Evolutionary conservation across 2,329 filamentous ascomycete genomes (phyloP), one percentile per base, ranked within the genome.

Genomic region (Arthrobotrys musiformis): DNA sequence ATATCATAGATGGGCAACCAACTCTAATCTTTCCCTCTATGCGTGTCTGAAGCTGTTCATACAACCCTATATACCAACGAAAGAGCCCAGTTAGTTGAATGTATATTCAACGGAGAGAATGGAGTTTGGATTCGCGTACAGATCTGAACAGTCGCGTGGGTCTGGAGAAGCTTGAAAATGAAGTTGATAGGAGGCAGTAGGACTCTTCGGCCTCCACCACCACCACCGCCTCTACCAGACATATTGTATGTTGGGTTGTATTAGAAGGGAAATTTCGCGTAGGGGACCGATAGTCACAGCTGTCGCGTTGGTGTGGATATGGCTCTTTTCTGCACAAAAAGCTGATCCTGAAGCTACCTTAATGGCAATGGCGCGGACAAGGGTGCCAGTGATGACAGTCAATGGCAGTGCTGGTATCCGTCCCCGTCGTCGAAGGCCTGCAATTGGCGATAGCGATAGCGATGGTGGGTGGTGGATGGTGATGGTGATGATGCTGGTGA

Each of bases 11-110:
- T n/a, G 42, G n/a, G 50, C 28, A n/a, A 84, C 90, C 79, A 84
- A 97, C 94, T 82, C 95, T 89, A 80, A 99, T 97, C 86, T 94
- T 97, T 79, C 95, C 95, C 85, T 98, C 94, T 82, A 99, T 97
- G 77, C 95, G 89, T 82, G 97, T 94, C 13, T 90, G 90, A 66
- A 98, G 87, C 87, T 99, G 95, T 86, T 99, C 95, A 84, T 96
- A 98, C 46, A 99, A 87, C 95, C 74, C 74, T 78, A 35, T 78
- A 35, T 11, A 50, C n/a, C 15, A 24, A 24, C 13, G 19, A 58
- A 35, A 7, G 11, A 9, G 17, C 26, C 33, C n/a, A n/a, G 42
- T 69, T 50, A 69, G 37, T 26, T 22, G 58, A 26, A 15, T 24
- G 22, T 44, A 33, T 4, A n/a, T 37, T 11, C n/a, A 40, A 26